phyloP scores from a whole-genome alignment of 2,329 filamentous ascomycete genomes.

The Chalaropsis ovoidea region DNA sequence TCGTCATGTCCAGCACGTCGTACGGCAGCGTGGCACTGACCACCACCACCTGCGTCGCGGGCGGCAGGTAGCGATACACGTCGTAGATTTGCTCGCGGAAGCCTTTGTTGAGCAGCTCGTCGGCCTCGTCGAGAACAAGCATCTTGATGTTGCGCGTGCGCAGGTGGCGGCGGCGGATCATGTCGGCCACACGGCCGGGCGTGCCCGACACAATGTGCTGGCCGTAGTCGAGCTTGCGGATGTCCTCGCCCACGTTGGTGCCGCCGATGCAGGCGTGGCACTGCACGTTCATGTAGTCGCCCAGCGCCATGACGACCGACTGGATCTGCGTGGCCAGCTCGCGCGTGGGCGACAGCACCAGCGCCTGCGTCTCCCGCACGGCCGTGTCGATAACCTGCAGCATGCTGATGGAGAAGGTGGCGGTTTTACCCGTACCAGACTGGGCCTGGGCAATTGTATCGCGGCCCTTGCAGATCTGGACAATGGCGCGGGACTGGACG shows the following conservation, averaged over 20 bases:
- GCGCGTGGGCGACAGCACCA: slow-evolving; percentile 90
- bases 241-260: slow-evolving; percentile 95
- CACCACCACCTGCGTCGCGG: slow-evolving; percentile 95
- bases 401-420: slow-evolving; percentile 92
- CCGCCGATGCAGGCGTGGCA: slow-evolving; percentile 98
- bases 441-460: slow-evolving; percentile 98
- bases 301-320: slow-evolving; percentile 97
- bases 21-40: slow-evolving; percentile 94
- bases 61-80: slow-evolving; percentile 92
- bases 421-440: slow-evolving; percentile 93
- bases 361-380: slow-evolving; percentile 83
- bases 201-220: slow-evolving; percentile 97
- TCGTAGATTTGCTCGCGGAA: slow-evolving; percentile 99
- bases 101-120: slow-evolving; percentile 71
- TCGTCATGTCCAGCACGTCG: slow-evolving; percentile 97
- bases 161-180: slow-evolving; percentile 49
- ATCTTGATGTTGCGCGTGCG: slow-evolving; percentile 55
- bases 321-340: slow-evolving; percentile 98
- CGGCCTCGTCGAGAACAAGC: slow-evolving; percentile 52
- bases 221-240: slow-evolving; percentile 92
- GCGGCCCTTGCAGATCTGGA: slow-evolving; percentile 97
- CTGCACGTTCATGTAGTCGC: slow-evolving; percentile 99
- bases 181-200: slow-evolving; percentile 74
- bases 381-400: slow-evolving; percentile 92
- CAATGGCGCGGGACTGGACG: slow-evolving; percentile 94